Evolutionary conservation across 139 green algal species (phyloP), one percentile per base, ranked within the genome.

Genomic region (Chlorella sp.): DNA sequence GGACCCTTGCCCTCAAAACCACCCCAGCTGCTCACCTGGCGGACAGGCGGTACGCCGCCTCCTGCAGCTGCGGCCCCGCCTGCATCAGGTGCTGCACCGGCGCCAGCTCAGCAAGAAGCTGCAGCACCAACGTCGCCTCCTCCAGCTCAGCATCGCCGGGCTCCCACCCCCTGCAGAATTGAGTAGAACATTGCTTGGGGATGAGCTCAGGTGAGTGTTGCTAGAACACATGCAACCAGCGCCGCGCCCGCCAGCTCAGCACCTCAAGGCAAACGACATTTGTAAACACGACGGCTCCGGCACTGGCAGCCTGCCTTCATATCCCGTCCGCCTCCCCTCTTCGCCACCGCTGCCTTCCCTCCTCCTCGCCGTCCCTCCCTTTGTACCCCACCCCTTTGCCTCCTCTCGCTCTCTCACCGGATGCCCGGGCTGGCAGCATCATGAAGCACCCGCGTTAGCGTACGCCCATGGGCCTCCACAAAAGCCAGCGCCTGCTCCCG

Each of bases 91-190:
- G 53, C 36, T 73, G 61, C 28, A 2, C n/a, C 32, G 69, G 87
- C 66, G 82, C 84, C 88, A 97, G 91, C 28, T 87, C 77, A 19
- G 90, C 79, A 61, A 96, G 89, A 85, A 97, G 87, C 40, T 87
- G 84, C 53, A 94, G 66, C 15, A 85, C 94, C 86, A 97, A 92
- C 26, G 91, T 91, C 0, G 94, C 95, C 89, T 94, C 86, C 91
- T 97, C 94, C 83, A 97, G 89, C 71, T 97, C 95, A 21, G 80
- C 57, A 36, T 92, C 91, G 0, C 91, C 93, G 0, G 93, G 94
- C 61, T 75, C 42, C 92, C 94, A 95, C 80, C 80, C 81, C 81
- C 90, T 83, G 85, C 64, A 64, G 57, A 2, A 71, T 5, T 12
- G 12, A 28, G 77, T 3, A 36, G 39, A 22, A 18, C 64, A 71